Conservation (phyloP, 2,329 filamentous ascomycete species). For the Fusarium nisikadoi region DNA sequence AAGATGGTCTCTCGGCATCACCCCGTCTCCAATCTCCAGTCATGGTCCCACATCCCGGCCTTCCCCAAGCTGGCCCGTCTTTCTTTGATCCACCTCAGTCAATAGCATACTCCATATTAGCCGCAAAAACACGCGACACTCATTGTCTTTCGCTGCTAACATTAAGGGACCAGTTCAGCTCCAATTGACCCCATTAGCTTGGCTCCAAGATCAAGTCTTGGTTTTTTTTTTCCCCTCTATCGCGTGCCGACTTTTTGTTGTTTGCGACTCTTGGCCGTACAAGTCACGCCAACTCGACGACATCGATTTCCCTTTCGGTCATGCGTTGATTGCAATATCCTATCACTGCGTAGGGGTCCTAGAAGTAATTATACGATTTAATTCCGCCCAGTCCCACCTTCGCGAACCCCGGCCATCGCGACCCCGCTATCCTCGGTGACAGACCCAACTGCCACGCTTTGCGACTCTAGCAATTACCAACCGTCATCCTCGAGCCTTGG, state of each 20-base stretch:
- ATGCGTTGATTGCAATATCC: conserved; percentile 35
- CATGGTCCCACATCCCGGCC: conserved; percentile 43
- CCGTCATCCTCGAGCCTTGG: conserved; percentile 18
- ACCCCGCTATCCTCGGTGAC: conserved; percentile 38
- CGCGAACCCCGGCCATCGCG: conserved; percentile 30
- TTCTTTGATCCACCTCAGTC: conserved; percentile 40
- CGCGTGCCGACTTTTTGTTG: conserved; percentile 16
- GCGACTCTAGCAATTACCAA: conserved; percentile 25
- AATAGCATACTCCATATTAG: conserved; percentile 35
- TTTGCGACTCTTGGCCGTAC: conserved; percentile 10
- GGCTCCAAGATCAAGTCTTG: conserved; percentile 1
- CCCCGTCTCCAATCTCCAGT: conserved; percentile 28
- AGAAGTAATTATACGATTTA: conserved; percentile 36
- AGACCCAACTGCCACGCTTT: conserved; percentile 23
- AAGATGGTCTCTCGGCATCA: conserved; percentile 32
- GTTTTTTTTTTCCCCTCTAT: neutral
- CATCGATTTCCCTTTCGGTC: conserved; percentile 25
- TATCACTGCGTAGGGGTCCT: conserved; percentile 39
- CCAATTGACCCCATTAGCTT: conserved; percentile 31
- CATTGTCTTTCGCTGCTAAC: conserved; percentile 38
- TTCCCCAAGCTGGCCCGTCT: conserved; percentile 40
- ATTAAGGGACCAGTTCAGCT: conserved; percentile 34
- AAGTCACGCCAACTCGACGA: conserved; percentile 8
- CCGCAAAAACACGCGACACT: conserved; percentile 46
- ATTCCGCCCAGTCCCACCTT: conserved; percentile 37